phyloP scores from a whole-genome alignment of 441 rosid species.

The Euphorbia schlechtendalii region DNA sequence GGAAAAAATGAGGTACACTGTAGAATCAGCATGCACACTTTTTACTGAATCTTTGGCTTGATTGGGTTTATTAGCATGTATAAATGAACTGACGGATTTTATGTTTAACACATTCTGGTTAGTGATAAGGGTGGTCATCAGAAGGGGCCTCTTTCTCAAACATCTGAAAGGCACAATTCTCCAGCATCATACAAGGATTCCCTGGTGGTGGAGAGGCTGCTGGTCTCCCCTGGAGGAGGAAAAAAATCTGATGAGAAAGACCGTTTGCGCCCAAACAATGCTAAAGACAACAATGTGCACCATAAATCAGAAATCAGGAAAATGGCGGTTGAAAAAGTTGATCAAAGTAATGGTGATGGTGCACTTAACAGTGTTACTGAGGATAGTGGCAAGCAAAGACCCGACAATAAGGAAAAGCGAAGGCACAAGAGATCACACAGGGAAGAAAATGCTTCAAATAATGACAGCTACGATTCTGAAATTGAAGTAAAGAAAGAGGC shows the following conservation, averaged over 20 bases:
- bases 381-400: slow-evolving; percentile 38
- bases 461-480: slow-evolving; percentile 54
- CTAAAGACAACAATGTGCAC: slow-evolving; percentile 27
- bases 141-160: slow-evolving; percentile 27
- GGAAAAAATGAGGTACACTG: slow-evolving; percentile 45
- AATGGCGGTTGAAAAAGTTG: slow-evolving; percentile 32
- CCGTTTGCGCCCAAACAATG: slow-evolving; percentile 22
- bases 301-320: slow-evolving; percentile 26
- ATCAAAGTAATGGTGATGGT: slow-evolving; percentile 35
- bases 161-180: slow-evolving; percentile 35
- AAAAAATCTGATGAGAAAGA: slow-evolving; percentile 38
- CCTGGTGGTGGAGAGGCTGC: too few relatives aligned
- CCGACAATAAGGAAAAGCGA: slow-evolving; percentile 46
- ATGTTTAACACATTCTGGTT: slow-evolving; percentile 24
- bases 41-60: not conserved
- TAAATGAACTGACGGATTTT: slow-evolving; percentile 9
- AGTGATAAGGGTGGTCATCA: slow-evolving; percentile 51
- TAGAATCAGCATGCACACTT: too few relatives aligned
- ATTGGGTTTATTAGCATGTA: not conserved
- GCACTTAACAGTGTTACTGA: slow-evolving; percentile 42
- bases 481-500: slow-evolving; percentile 70
- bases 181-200: slow-evolving; percentile 29
- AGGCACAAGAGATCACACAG: slow-evolving; percentile 56
- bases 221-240: too few relatives aligned
- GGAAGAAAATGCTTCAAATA: slow-evolving; percentile 56